Conservation (phyloP, 1,284 basidiomycete species). For the Trametes pubescens region DNA sequence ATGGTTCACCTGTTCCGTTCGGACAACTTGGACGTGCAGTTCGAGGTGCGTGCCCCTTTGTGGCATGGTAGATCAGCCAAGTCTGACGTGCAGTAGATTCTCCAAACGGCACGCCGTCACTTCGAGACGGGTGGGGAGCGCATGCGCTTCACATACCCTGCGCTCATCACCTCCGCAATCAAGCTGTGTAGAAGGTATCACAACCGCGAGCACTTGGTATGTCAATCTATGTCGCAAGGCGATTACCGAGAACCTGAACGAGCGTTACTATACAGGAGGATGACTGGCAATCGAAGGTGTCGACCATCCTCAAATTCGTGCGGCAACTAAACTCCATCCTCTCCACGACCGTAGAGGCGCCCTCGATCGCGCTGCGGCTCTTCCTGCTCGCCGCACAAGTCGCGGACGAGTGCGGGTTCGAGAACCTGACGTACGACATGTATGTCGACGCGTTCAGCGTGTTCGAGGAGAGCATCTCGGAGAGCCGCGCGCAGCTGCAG, state of each 20-base stretch:
- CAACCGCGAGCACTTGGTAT: slow-evolving; percentile 71
- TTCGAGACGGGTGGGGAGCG: slow-evolving; percentile 92
- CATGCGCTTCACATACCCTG: slow-evolving; percentile 94
- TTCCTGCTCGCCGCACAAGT: slow-evolving; percentile 96
- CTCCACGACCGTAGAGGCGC: slow-evolving; percentile 90
- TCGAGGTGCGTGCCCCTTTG: slow-evolving; percentile 66
- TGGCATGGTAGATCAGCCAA: neutral
- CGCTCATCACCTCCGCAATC: slow-evolving; percentile 90
- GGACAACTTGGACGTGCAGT: slow-evolving; percentile 85
- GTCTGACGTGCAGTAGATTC: slow-evolving; percentile 56
- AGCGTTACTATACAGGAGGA: slow-evolving; percentile 59
- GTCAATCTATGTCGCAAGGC: slow-evolving; percentile 20
- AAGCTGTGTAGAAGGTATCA: slow-evolving; percentile 92
- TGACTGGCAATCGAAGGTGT: slow-evolving; percentile 86
- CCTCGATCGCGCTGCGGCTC: slow-evolving; percentile 87
- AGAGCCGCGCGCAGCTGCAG: slow-evolving; percentile 90
- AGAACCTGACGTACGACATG: slow-evolving; percentile 94
- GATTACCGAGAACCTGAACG: neutral
- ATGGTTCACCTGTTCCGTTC: slow-evolving; percentile 95
- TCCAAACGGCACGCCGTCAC: slow-evolving; percentile 88
- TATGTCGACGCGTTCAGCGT: slow-evolving; percentile 96
- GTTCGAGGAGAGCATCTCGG: slow-evolving; percentile 95
- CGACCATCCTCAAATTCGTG: slow-evolving; percentile 89
- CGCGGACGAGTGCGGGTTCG: slow-evolving; percentile 91
- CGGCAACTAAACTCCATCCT: slow-evolving; percentile 92